Evolutionary conservation across 176 grass and related monocot species (phyloP), one percentile per base, ranked within the genome.

Genomic region (Musa beccarii): DNA sequence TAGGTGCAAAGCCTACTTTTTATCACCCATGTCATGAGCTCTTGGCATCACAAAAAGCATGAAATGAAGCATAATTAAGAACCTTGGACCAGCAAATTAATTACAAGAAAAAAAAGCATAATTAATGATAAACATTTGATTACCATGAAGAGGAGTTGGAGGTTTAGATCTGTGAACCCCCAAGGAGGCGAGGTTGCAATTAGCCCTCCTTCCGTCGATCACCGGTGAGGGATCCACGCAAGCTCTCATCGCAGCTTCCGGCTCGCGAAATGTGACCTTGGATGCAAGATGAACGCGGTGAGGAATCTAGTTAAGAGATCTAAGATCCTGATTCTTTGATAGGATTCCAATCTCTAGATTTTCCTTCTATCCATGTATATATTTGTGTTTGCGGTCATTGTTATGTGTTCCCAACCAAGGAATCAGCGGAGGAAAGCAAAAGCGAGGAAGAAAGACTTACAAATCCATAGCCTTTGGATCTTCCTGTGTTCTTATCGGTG

Each of bases 401-500:
- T 17, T 62, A 3, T 19, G 57, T 19, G 10, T 19, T 62, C 6
- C 20, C 57, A 62, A 62, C 57, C 57, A 62, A 62, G 20, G 17
- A 62, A 62, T 62, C 10, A 62, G 21, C 1, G 20, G 13, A 62
- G 7, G 9, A 17, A 62, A n/a, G 2, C 2, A n/a, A 62, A n/a
- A 62, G 57, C 8, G 57, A 63, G 34, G 53, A 17, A 81, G 57
- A 66, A 43, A 65, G 16, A n/a, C 96, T 57, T 84, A 99, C 96
- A 69, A 99, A 99, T 91, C 96, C 96, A 34, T 99, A 99, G 83
- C 96, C 96, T 80, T 99, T 99, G 79, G 96, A 99, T 95, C 91
- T 92, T 75, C 96, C 91, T 5, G 91, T 86, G 83, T 95, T 99
- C 86, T 99, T 99, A 81, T 99, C 96, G 54, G 96, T 95, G 83